Conservation (phyloP, 352 stramenopile species). For the Phytophthora sp. region DNA sequence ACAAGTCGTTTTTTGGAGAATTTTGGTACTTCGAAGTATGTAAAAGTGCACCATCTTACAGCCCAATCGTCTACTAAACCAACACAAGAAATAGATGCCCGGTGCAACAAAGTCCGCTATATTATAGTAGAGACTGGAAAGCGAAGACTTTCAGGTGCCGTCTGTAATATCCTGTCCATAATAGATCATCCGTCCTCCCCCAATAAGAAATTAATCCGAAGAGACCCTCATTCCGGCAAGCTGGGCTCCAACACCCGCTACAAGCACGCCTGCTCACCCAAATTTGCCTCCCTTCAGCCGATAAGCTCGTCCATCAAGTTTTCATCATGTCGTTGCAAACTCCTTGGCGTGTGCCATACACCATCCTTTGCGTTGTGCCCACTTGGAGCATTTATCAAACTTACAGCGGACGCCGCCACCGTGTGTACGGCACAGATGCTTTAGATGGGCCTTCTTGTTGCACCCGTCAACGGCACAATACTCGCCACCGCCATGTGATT, state of each 20-base stretch:
- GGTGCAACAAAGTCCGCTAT: conserved; percentile 34
- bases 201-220: conserved; percentile 43
- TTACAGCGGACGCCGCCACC: conserved; percentile 87
- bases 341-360: conserved; percentile 91
- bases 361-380: conserved; percentile 88
- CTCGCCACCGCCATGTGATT: conserved; percentile 84
- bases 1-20: neutral
- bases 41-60: too few species aligned
- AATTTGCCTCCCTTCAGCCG: conserved; percentile 1
- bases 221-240: conserved; percentile 1
- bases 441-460: conserved; percentile 87
- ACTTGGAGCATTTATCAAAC: conserved; percentile 80
- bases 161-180: conserved; percentile 35
- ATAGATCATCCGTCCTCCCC: conserved; percentile 30
- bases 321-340: conserved; percentile 53
- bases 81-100: neutral
- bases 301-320: conserved; percentile 17
- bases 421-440: conserved; percentile 87
- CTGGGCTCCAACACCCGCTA: too few species aligned
- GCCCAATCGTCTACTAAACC: too few species aligned
- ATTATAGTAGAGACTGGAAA: too few species aligned
- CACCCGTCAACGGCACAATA: conserved; percentile 84
- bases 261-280: neutral
- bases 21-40: too few species aligned
- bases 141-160: too few species aligned